Percentiles rank a stretch among this genome's conserved stretches.
phyloP scores from a whole-genome alignment of 2,329 filamentous ascomycete genomes.

The Penicillium sp. region DNA sequence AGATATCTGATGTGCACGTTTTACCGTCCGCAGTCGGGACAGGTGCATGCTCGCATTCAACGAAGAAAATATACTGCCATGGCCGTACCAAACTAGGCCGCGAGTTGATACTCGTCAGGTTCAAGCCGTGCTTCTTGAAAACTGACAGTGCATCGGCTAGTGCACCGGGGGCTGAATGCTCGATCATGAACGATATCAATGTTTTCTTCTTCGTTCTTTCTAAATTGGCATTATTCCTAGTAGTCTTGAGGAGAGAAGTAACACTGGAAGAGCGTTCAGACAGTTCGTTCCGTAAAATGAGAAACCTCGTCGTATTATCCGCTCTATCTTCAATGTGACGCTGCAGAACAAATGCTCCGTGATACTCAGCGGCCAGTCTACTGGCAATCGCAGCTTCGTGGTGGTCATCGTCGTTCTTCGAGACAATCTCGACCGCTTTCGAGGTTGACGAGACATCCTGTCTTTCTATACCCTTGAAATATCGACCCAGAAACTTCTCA shows the following conservation, averaged over 20 bases:
- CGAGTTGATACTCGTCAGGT: constrained; percentile 87
- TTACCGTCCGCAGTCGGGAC: constrained; percentile 25
- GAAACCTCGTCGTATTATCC: constrained; percentile 47
- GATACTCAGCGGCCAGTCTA: constrained; percentile 64
- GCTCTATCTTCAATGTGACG: constrained; percentile 46
- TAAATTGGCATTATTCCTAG: constrained; percentile 1
- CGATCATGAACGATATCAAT: constrained; percentile 77
- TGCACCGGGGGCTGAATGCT: constrained; percentile 73
- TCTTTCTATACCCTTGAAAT: constrained; percentile 70
- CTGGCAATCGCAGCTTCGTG: constrained; percentile 74
- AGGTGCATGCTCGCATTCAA: constrained; percentile 69
- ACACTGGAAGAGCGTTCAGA: constrained; percentile 22
- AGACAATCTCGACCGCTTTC: constrained; percentile 71
- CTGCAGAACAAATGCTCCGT: constrained; percentile 64
- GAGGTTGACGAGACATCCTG: constrained; percentile 84
- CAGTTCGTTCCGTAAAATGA: constrained; percentile 38
- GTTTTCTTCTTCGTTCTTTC: constrained; percentile 38
- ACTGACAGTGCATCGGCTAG: constrained; percentile 75
- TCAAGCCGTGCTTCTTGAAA: constrained; percentile 69
- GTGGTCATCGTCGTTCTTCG: constrained; percentile 48
- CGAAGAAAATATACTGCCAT: constrained; percentile 94
- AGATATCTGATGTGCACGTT: constrained; percentile 25
- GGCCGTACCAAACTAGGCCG: constrained; percentile 68
- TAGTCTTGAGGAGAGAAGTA: constrained; percentile 18
- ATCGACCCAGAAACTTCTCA: constrained; percentile 64